These are phyloP conservation scores for Erodium texanum DNA, from an alignment of 441 rosid species.

Conservation along the genomic window DNA sequence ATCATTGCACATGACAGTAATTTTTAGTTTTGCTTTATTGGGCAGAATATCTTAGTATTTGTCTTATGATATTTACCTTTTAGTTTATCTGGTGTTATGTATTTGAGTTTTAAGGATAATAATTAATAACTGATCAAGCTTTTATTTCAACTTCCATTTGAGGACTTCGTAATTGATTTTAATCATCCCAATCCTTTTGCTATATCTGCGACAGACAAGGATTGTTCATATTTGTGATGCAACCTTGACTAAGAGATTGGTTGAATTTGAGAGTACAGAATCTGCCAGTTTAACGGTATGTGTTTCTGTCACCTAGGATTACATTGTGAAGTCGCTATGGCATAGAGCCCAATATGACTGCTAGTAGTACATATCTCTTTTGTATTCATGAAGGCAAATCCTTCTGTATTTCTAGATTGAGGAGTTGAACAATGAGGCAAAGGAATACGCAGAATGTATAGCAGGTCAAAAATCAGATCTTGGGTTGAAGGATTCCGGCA, in stretches of 20 bases:
- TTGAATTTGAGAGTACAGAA: conserved; percentile 74
- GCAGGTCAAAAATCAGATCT: conserved; percentile 23
- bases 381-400: conserved; percentile 1
- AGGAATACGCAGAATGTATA: conserved; percentile 27
- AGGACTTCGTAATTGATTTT: neutral
- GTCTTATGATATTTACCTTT: neutral
- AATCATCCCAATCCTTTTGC: neutral
- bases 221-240: conserved; percentile 80
- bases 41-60: neutral
- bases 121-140: neutral
- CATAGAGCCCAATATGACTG: neutral
- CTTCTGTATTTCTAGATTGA: conserved; percentile 41
- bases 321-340: neutral
- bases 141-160: neutral
- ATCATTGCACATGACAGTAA: neutral
- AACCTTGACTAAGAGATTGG: conserved; percentile 69
- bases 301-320: conserved; percentile 8
- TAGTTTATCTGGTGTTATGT: neutral
- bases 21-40: neutral
- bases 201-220: conserved; percentile 37
- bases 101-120: neutral
- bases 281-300: conserved; percentile 70
- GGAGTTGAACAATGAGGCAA: conserved; percentile 56
- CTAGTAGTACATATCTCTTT: neutral
- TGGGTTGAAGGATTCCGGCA: conserved; percentile 22